Evolutionary conservation across 441 rosid genomes (phyloP).

Genomic region (Arabidopsis lyrata): DNA sequence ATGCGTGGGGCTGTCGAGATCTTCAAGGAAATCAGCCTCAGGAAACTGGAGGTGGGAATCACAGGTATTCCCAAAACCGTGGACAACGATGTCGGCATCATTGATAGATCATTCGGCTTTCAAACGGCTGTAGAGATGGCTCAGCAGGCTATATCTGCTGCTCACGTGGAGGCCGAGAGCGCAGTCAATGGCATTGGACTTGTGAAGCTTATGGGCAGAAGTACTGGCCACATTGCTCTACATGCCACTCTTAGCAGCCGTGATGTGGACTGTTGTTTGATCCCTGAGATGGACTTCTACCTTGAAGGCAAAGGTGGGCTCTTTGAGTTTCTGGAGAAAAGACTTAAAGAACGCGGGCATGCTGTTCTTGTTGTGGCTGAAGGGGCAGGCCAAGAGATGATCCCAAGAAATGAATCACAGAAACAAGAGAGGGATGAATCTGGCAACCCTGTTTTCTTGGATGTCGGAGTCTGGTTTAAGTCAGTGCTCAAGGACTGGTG

Average conservation of each 20-base stretch:
- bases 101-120: slow-evolving; percentile 90
- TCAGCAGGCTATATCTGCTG: slow-evolving; percentile 82
- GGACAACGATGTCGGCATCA: slow-evolving; percentile 87
- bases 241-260: slow-evolving; percentile 90
- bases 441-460: slow-evolving; percentile 81
- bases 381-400: slow-evolving; percentile 87
- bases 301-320: slow-evolving; percentile 80
- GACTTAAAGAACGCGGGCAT: slow-evolving; percentile 63
- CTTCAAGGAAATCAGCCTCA: slow-evolving; percentile 58
- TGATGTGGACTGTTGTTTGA: slow-evolving; percentile 89
- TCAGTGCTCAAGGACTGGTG: slow-evolving; percentile 80
- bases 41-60: slow-evolving; percentile 63
- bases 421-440: slow-evolving; percentile 81
- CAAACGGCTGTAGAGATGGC: slow-evolving; percentile 96
- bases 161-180: slow-evolving; percentile 88
- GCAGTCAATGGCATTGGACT: slow-evolving; percentile 89
- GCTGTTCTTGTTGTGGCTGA: slow-evolving; percentile 88
- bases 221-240: slow-evolving; percentile 91
- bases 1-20: slow-evolving; percentile 87
- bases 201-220: slow-evolving; percentile 91
- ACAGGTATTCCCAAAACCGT: slow-evolving; percentile 88
- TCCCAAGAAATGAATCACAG: slow-evolving; percentile 70
- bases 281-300: slow-evolving; percentile 78
- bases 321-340: slow-evolving; percentile 66
- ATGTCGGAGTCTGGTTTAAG: slow-evolving; percentile 87